phyloP scores from a whole-genome alignment of 345 rosid genomes.

The Boechera stricta region DNA sequence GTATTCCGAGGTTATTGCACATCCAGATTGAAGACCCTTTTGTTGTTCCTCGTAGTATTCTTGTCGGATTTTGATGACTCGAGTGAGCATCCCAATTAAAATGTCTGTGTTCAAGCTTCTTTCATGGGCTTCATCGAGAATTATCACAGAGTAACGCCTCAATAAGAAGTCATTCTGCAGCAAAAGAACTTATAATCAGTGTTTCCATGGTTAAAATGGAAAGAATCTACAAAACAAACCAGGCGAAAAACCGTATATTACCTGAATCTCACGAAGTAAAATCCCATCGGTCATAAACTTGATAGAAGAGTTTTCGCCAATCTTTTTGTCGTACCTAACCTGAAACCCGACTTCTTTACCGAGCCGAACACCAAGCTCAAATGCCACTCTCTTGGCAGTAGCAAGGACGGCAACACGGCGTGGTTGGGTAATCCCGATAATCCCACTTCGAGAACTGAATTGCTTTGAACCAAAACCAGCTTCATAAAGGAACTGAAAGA shows the following conservation, averaged over 20 bases:
- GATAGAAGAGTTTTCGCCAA: conserved; percentile 74
- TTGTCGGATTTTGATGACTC: conserved; percentile 72
- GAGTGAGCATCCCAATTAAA: conserved; percentile 91
- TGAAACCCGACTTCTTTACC: conserved; percentile 97
- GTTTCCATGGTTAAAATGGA: background rate
- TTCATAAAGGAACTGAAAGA: conserved; percentile 84
- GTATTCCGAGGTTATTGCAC: conserved; percentile 54
- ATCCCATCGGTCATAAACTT: conserved; percentile 99
- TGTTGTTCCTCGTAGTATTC: conserved; percentile 67
- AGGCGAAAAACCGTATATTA: conserved; percentile 27
- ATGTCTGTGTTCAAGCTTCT: conserved; percentile 95
- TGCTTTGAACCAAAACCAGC: conserved; percentile 83
- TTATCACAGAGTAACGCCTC: conserved; percentile 81
- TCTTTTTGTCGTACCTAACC: conserved; percentile 89
- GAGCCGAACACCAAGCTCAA: conserved; percentile 82
- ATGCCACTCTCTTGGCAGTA: conserved; percentile 90
- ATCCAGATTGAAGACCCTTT: conserved; percentile 59
- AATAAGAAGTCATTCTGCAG: conserved; percentile 78
- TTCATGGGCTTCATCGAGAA: conserved; percentile 96
- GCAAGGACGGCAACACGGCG: conserved; percentile 97
- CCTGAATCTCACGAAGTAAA: conserved; percentile 93
- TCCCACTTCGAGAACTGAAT: conserved; percentile 59
- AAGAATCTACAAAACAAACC: conserved; percentile 18
- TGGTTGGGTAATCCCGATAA: conserved; percentile 94
- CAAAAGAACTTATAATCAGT: conserved; percentile 31